Conservation (phyloP, 2,329 filamentous ascomycete species). For the Diaporthe citri region DNA sequence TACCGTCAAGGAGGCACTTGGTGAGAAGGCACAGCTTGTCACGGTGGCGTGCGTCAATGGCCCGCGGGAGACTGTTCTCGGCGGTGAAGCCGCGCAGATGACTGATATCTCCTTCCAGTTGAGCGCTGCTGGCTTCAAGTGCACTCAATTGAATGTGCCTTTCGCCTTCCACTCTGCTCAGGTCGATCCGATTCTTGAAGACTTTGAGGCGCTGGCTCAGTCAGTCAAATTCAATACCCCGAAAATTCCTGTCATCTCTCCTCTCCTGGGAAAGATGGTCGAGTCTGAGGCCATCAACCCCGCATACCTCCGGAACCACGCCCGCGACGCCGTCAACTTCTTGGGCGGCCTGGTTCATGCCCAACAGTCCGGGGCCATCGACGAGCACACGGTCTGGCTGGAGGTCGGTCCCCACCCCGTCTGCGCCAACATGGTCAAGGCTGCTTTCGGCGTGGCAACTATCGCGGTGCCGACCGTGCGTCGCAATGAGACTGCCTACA, state of each 20-base stretch:
- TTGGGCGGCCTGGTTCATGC: conserved; percentile 71
- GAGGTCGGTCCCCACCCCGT: conserved; percentile 83
- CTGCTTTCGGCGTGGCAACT: conserved; percentile 67
- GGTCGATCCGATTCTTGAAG: conserved; percentile 67
- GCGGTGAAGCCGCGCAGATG: conserved; percentile 58
- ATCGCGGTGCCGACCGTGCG: conserved; percentile 71
- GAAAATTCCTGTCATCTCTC: conserved; percentile 74
- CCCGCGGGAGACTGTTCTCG: conserved; percentile 80
- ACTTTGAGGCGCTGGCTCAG: conserved; percentile 64
- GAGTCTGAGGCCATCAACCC: conserved; percentile 69
- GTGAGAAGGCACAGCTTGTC: conserved; percentile 53
- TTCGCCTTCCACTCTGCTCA: conserved; percentile 68
- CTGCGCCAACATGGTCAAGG: conserved; percentile 76
- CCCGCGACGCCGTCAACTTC: conserved; percentile 79
- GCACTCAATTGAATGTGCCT: conserved; percentile 61
- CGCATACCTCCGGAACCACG: conserved; percentile 73
- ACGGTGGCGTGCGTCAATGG: conserved; percentile 81
- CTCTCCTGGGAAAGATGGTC: conserved; percentile 72
- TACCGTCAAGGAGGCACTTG: conserved; percentile 65
- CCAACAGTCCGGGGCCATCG: conserved; percentile 68
- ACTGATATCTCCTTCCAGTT: conserved; percentile 57
- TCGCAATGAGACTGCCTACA: conserved; percentile 73
- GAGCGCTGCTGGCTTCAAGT: conserved; percentile 54
- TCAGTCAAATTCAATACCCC: conserved; percentile 58
- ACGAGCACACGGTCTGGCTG: conserved; percentile 77